Evolutionary conservation across 768 basidiomycete genomes (phyloP).

Genomic region (Collybia sp.): DNA sequence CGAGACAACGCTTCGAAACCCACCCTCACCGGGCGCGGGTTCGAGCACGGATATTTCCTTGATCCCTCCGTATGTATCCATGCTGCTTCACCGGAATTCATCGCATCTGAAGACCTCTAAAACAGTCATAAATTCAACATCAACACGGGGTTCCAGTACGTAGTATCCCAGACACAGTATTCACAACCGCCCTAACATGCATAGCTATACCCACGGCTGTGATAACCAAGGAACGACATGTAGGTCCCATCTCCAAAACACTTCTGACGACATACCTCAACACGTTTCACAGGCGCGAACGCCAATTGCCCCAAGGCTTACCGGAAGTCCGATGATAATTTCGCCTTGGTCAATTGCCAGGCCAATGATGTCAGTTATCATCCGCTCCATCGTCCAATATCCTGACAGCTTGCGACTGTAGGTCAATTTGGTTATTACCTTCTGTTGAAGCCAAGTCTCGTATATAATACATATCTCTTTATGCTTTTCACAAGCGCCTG

Average conservation of each 20-base stretch:
- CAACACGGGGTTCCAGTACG: conserved; percentile 32
- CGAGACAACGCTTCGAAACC: conserved; percentile 31
- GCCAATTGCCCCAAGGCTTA: conserved; percentile 32
- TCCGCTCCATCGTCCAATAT: no score
- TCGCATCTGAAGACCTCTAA: conserved; percentile 6
- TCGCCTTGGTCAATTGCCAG: conserved; percentile 36
- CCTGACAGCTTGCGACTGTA: not conserved
- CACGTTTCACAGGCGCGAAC: conserved; percentile 21
- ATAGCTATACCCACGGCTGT: conserved; percentile 38
- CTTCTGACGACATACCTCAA: not conserved
- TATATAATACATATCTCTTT: no score
- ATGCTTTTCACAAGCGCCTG: no score
- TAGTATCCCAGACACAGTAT: not conserved
- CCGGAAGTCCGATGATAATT: conserved; percentile 25
- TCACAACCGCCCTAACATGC: no score
- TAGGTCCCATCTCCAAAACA: conserved; percentile 13
- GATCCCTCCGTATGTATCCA: conserved; percentile 33
- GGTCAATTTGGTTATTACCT: conserved; percentile 14
- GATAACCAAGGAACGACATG: conserved; percentile 39
- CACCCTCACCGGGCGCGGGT: conserved; percentile 20
- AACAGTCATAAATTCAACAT: conserved; percentile 34
- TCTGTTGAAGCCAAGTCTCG: conserved; percentile 3
- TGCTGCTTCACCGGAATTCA: conserved; percentile 1
- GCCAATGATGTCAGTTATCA: conserved; percentile 24
- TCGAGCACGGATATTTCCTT: conserved; percentile 31